Evolutionary conservation across 2,329 filamentous ascomycete genomes (phyloP), one percentile per base, ranked within the genome.

Genomic region (Calonectria fujianensis): DNA sequence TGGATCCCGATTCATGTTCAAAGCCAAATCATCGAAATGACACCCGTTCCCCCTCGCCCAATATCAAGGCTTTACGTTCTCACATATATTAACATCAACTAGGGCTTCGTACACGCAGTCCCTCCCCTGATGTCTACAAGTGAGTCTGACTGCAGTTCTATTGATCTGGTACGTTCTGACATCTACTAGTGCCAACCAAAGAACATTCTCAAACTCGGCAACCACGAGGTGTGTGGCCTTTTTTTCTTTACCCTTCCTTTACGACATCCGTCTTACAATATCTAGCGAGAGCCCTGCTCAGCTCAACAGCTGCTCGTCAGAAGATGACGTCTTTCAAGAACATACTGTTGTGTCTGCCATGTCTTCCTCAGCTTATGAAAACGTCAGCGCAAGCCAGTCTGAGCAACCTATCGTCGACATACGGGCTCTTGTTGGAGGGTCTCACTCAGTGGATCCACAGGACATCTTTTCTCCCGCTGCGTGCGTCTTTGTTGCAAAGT

Each of bases 401-500:
- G 50, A 29, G n/a, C 61, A 27, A 9, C 10, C 11, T 1, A 32
- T 16, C 11, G 16, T 20, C 20, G n/a, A 57, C 5, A 10, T 14
- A 9, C 27, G 48, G 6, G 32, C 48, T 7, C 24, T 68, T 1
- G 20, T 52, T 27, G 20, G 27, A 13, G 29, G 9, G 14, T 29
- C 70, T 48, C 39, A 6, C 9, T 18, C 4, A 3, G 10, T 88
- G 3, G 89, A 91, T 78, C 88, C 90, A 4, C 90, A 92, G 79
- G 83, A 84, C 0, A 83, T 88, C 45, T 91, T 90, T 69, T 88
- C 90, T 0, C 86, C 90, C 0, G 88, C 87, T 10, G 89, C 90
- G 50, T 93, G 92, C 79, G 87, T 93, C 45, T 93, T 93, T 78
- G 91, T 93, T 48, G 92, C 92, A 39, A 93, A 93, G 92, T 93